Evolutionary conservation across 106 monocot genomes (phyloP), one percentile per base, ranked within the genome.

Genomic region (Xerophyta viscosa): DNA sequence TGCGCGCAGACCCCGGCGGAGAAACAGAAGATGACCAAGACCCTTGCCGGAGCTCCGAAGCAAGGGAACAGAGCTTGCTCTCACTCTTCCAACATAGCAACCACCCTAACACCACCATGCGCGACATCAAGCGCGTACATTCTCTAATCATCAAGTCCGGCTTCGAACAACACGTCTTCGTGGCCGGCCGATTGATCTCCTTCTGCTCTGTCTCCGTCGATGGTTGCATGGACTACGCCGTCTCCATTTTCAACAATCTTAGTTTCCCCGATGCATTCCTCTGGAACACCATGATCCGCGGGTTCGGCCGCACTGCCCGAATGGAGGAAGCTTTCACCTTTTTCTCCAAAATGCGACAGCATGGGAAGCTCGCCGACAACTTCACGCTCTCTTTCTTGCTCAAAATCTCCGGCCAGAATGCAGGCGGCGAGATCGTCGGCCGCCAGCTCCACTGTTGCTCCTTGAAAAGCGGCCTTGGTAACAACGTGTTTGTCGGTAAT

Each of bases 281-380:
- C 14, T 86, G 61, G 69, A 86, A 74, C 60, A 86, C 86, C 24
- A 73, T 81, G 66, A 86, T 81, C 11, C 56, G 81, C 46, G 86
- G 80, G 17, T 74, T 73, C 26, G 80, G 63, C 9, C 63, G 68
- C 37, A 46, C 56, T 22, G 45, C 37, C 61, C 62, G 63, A 36
- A 26, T 22, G 0, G 58, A 55, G 22, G 73, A 81, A 20, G 86
- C 86, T 0, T 53, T 86, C 27, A 15, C 44, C 25, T 66, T 57
- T 66, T 86, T 69, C 50, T 11, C 28, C 9, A 54, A 19, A 48
- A 86, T 86, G 86, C 39, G 54, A 5, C 24, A 45, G 22, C 22
- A 29, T 2, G 64, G 66, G 20, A 71, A 77, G 57, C 17, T 37
- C 1, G 65, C 60, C 4, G 77, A 81, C 28, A 81, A 70, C 49